These are phyloP conservation scores for Nidula microcarpa DNA, from an alignment of 768 basidiomycete species.

Conservation along the genomic window DNA sequence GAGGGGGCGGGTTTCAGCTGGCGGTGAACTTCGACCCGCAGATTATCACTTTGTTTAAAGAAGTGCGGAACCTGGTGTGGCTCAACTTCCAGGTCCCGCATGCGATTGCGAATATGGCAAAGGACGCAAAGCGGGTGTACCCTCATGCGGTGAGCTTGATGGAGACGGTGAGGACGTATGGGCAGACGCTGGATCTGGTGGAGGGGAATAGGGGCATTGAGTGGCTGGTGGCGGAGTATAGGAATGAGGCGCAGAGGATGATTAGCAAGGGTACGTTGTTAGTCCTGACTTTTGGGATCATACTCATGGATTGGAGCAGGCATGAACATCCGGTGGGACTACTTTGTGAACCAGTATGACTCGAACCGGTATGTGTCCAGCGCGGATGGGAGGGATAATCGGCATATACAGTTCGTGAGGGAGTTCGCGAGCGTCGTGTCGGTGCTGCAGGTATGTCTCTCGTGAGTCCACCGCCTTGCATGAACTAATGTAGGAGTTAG, in stretches of 20 bases:
- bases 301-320: slow-evolving; percentile 39
- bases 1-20: slow-evolving; percentile 68
- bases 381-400: slow-evolving; percentile 76
- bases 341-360: slow-evolving; percentile 94
- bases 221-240: slow-evolving; percentile 91
- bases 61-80: slow-evolving; percentile 94
- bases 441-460: slow-evolving; percentile 65
- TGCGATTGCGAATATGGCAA: slow-evolving; percentile 93
- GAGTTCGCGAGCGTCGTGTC: slow-evolving; percentile 95
- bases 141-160: slow-evolving; percentile 97
- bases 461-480: slow-evolving; percentile 1
- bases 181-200: slow-evolving; percentile 90
- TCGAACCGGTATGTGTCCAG: slow-evolving; percentile 69
- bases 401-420: slow-evolving; percentile 90
- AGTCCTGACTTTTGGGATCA: not conserved
- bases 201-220: slow-evolving; percentile 89
- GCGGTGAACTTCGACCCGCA: slow-evolving; percentile 98
- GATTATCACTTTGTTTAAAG: slow-evolving; percentile 98
- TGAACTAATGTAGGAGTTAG: slow-evolving; percentile 25
- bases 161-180: slow-evolving; percentile 99
- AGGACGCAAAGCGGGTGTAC: slow-evolving; percentile 97
- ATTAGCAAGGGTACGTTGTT: slow-evolving; percentile 72
- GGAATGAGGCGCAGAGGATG: slow-evolving; percentile 92
- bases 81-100: slow-evolving; percentile 95
- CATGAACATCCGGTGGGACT: slow-evolving; percentile 95